Percentiles rank a stretch among this genome's conserved stretches.
Evolutionary conservation across 495 filamentous ascomycete species (phyloP).

Genomic region (Penicillium crystallinum): DNA sequence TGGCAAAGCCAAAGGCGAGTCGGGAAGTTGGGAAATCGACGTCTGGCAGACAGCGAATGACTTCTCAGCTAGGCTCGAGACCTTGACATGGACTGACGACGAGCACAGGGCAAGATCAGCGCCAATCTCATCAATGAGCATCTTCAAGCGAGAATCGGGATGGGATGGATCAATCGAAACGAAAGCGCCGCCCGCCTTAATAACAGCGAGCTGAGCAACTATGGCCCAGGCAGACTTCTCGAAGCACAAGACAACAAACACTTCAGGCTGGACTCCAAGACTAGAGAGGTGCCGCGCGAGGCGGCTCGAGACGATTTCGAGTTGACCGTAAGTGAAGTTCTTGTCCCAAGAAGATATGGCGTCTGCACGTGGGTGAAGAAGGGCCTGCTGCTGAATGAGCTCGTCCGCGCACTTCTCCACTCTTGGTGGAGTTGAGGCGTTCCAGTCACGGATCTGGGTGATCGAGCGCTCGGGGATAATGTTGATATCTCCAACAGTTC

Average conservation of each 20-base stretch:
- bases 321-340: constrained; percentile 41
- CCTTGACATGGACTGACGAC: constrained; percentile 23
- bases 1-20: constrained; percentile 13
- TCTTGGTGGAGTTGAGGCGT: constrained; percentile 22
- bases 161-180: constrained; percentile 54
- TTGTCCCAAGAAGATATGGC: constrained; percentile 49
- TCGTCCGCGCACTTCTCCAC: constrained; percentile 45
- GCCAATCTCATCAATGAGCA: constrained; percentile 47
- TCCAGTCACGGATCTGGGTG: constrained; percentile 34
- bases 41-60: constrained; percentile 27
- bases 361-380: constrained; percentile 24
- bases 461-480: constrained; percentile 27
- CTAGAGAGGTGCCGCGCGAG: constrained; percentile 33
- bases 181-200: constrained; percentile 56
- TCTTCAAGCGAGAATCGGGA: constrained; percentile 49
- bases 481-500: constrained; percentile 28
- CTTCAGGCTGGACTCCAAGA: constrained; percentile 41
- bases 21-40: constrained; percentile 27
- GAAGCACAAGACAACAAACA: constrained; percentile 50
- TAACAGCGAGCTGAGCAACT: constrained; percentile 49
- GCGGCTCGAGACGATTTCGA: constrained; percentile 33
- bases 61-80: constrained; percentile 27
- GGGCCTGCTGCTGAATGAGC: constrained; percentile 38
- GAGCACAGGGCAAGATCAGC: constrained; percentile 39
- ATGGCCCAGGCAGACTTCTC: constrained; percentile 54